A percentile compares a stretch with the other conserved stretches of the same genome.
phyloP scores from a whole-genome alignment of 1,284 basidiomycete genomes.

The Ustilago shanxiensis region DNA sequence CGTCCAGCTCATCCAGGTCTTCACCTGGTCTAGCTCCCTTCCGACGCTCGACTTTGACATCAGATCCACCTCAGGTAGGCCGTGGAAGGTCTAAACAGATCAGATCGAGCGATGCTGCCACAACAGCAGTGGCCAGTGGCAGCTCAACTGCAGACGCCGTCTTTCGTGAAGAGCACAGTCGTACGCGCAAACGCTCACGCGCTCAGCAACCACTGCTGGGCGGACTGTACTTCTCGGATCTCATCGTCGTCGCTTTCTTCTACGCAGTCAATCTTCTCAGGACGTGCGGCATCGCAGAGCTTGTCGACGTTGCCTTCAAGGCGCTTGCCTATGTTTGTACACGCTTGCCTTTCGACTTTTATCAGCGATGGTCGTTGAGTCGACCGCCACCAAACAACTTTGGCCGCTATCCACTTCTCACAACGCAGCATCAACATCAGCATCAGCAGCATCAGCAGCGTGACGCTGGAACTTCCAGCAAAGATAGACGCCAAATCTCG shows the following conservation, averaged over 20 bases:
- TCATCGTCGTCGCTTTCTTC: slow-evolving; percentile 62
- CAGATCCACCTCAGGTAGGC: background rate
- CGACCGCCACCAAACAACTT: slow-evolving; percentile 28
- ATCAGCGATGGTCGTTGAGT: slow-evolving; percentile 52
- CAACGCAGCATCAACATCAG: background rate
- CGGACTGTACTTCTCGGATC: slow-evolving; percentile 65
- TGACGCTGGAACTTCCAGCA: background rate
- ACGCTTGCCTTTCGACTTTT: slow-evolving; percentile 51
- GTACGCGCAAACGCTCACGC: slow-evolving; percentile 18
- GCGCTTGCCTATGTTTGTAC: slow-evolving; percentile 49
- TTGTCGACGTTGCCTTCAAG: slow-evolving; percentile 62
- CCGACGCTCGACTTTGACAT: slow-evolving; percentile 17
- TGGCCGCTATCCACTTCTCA: slow-evolving; percentile 15
- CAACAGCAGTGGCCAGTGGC: background rate
- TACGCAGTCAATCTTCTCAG: slow-evolving; percentile 61
- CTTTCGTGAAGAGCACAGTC: slow-evolving; percentile 13
- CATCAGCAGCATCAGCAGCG: slow-evolving; percentile 1
- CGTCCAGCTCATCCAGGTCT: slow-evolving; percentile 13
- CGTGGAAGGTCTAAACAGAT: slow-evolving; percentile 7
- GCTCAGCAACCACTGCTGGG: slow-evolving; percentile 56
- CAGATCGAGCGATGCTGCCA: slow-evolving; percentile 1
- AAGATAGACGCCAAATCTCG: background rate
- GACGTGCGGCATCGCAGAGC: slow-evolving; percentile 63
- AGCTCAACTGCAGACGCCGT: slow-evolving; percentile 8
- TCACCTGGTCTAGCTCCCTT: slow-evolving; percentile 18